Base-by-base conservation (phyloP, 129 eudicot species). In the Centrapalus pauciflorus region DNA sequence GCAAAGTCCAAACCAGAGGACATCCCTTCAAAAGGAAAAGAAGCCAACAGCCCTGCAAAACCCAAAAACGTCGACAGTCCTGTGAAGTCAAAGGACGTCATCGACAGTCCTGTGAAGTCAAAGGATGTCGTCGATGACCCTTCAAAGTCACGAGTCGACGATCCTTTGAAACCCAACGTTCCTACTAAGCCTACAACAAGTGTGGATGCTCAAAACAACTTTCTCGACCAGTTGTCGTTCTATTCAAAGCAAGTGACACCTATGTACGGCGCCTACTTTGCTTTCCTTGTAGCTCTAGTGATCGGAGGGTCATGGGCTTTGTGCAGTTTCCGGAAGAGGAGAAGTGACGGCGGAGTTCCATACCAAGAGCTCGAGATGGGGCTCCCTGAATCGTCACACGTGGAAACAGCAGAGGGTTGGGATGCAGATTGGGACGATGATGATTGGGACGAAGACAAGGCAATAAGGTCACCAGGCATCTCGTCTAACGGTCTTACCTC, bases 311-410 rank as follows among this genome's bases (percentile, higher is more conserved):
- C 76, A 4, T 79, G 80, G 85, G 77, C 84, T 46, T 68, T 85
- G 73, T 87, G 76, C 80, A 67, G 68, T 13, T 66, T 75, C 43
- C 72, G 77, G 62, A 59, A 77, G 29, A 51, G 77, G 54, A 81
- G 73, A 67, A 65, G 40, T 3, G 59, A 24, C 10, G 76, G 70
- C 23, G 87, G 85, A 46, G 70, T 84, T 56, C 83, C 83, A 25
- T 87, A 87, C 55, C 81, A 77, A 37, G 95, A 79, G 51, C 87
- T 87, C 21, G 95, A 87, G 72, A 79, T 87, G 90, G 83, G 83
- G 17, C 38, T 60, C 21, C 40, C 64, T 3, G 49, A 72, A 34
- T 34, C 85, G 3, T 54, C 64, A 0, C 73, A 67, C 24, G 76
- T 74, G 24, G 85, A 78, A 72, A 41, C 68, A 4, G 64, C 75